Percentiles rank a stretch among this genome's conserved stretches.
These are phyloP conservation scores for Boletus pseudopeckii DNA, from an alignment of 768 basidiomycete genomes.

Conservation along the genomic window DNA sequence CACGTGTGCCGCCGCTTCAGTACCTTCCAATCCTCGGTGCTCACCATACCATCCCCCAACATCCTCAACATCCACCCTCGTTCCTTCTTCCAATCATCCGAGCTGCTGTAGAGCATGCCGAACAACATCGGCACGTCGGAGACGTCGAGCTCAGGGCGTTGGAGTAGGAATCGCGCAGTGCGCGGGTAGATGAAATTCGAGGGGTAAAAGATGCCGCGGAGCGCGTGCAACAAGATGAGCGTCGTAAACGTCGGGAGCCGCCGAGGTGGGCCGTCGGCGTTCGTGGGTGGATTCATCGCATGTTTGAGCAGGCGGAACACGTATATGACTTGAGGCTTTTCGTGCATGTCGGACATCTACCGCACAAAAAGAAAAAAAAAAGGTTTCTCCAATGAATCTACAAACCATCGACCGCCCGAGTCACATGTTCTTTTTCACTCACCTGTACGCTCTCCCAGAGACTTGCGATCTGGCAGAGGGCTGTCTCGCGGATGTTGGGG, in stretches of 20 bases:
- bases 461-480: slow-evolving; percentile 57
- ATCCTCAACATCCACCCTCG: slow-evolving; percentile 86
- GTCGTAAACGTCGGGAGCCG: slow-evolving; percentile 77
- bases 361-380: background rate
- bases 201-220: slow-evolving; percentile 82
- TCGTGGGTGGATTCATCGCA: slow-evolving; percentile 3
- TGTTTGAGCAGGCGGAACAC: slow-evolving; percentile 48
- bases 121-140: slow-evolving; percentile 91
- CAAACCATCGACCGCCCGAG: background rate
- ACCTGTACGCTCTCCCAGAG: slow-evolving; percentile 66
- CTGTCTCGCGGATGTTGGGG: slow-evolving; percentile 53
- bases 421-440: slow-evolving; percentile 17
- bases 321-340: slow-evolving; percentile 69
- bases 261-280: slow-evolving; percentile 49
- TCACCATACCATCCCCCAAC: slow-evolving; percentile 75
- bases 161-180: slow-evolving; percentile 83
- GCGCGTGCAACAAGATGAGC: slow-evolving; percentile 77
- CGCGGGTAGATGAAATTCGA: slow-evolving; percentile 86
- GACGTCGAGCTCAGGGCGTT: slow-evolving; percentile 77
- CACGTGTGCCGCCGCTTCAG: slow-evolving; percentile 81
- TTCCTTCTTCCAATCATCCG: slow-evolving; percentile 82
- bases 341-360: slow-evolving; percentile 68
- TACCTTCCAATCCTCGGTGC: slow-evolving; percentile 76
- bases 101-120: slow-evolving; percentile 75
- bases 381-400: background rate